Evolutionary conservation across 257 asterid genomes (phyloP), one percentile per base, ranked within the genome.

Genomic region (Anisodus acutangulus): DNA sequence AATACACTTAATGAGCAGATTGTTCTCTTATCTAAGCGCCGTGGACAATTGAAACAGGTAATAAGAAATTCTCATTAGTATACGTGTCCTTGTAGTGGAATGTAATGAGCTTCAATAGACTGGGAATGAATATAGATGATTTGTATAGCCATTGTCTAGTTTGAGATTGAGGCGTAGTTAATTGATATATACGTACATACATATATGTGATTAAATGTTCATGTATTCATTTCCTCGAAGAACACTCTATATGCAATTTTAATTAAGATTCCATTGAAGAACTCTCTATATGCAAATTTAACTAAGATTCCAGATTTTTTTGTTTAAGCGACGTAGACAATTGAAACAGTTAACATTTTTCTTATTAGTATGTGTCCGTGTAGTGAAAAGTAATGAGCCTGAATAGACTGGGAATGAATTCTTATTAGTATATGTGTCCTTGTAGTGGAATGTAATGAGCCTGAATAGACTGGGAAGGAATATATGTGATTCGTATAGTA

Each of bases 281-380:
- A 41, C 45, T 6, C 4, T 41, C 2, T 41, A 41, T 41, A 31
- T 31, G 35, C 35, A 31, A 31, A 31, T 31, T 31, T 31, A 0
- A 31, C 35, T 31, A 31, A 31, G 35, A 31, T 31, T 31, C 35
- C 98, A 97, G 93, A 97, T 97, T 87, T 84, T 93, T 84, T 85
- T 95, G 49, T 97, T 98, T 69, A 97, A 96, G 91, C 97, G 99
- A 62, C 97, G 98, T 53, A 98, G 99, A 22, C 98, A 96, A 91
- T 89, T 96, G 87, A 94, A 96, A 80, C 99, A 94, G 98, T 98
- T 93, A 69, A 13, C 9, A 2, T 58, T 35, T 35, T 0, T 15
- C 19, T 39, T 68, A 39, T 68, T 68, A 68, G 13, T 39, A 68
- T 39, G 11, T 68, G 51, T 0, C 72, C 0, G 5, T 66, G 72